Base-by-base conservation (phyloP, 345 rosid genomes). In the Adansonia digitata region DNA sequence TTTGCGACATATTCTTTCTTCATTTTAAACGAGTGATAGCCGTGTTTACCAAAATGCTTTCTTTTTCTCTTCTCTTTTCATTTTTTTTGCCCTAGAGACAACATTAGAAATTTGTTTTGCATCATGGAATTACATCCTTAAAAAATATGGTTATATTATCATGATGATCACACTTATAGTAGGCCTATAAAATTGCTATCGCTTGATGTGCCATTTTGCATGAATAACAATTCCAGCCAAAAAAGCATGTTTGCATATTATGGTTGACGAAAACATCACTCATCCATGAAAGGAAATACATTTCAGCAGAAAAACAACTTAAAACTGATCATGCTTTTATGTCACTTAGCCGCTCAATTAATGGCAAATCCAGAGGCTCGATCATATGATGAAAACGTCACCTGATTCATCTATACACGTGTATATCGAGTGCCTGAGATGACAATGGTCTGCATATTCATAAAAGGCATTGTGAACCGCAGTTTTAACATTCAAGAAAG, bases 381-480 rank as follows among this genome's bases (percentile, higher is more conserved):
- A n/a, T n/a, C n/a, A n/a, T n/a, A n/a, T n/a, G n/a, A n/a, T n/a
- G n/a, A n/a, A n/a, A n/a, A n/a, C n/a, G n/a, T n/a, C n/a, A n/a
- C n/a, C n/a, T n/a, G n/a, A n/a, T n/a, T n/a, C n/a, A n/a, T n/a
- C n/a, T n/a, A n/a, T n/a, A n/a, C n/a, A n/a, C n/a, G n/a, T n/a
- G n/a, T n/a, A n/a, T 51, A 40, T 56, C 34, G 34, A 49, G 56
- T 43, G 61, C 57, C 68, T 4, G 48, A 49, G 31, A 65, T 56
- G 55, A 52, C 37, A 63, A 29, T 14, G 5, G 11, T 59, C 14
- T 14, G 3, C 27, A 39, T 10, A 90, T 79, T 90, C 94, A 13
- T 76, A 83, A 18, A 87, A 43, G 49, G 92, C 94, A 81, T 88
- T 90, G 71, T 90, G 86, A 37, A 88, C 51, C 20, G 94, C 87